phyloP scores from a whole-genome alignment of 129 eudicot species.

The Escallonia herrerae region DNA sequence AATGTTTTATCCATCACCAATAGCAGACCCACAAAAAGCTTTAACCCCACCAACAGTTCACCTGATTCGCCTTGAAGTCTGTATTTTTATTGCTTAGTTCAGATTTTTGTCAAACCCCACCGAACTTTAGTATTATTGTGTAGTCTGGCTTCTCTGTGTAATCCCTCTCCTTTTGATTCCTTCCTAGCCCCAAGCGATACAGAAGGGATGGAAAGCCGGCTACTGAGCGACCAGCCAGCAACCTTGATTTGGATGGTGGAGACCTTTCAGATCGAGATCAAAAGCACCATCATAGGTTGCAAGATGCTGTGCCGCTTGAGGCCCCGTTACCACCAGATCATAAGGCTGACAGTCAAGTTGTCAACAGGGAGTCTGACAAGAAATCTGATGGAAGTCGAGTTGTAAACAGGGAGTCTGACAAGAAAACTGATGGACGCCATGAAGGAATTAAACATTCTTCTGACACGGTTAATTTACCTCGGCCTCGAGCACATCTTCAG shows the following conservation, averaged over 20 bases:
- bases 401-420: slow-evolving; percentile 33
- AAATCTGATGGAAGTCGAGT: slow-evolving; percentile 24
- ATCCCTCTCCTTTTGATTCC: not conserved
- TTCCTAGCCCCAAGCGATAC: slow-evolving; percentile 62
- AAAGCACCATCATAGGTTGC: slow-evolving; percentile 41
- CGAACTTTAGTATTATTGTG: no score
- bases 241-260: slow-evolving; percentile 24
- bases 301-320: slow-evolving; percentile 52
- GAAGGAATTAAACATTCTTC: slow-evolving; percentile 46
- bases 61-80: no score
- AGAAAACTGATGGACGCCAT: slow-evolving; percentile 26
- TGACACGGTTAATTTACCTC: slow-evolving; percentile 33
- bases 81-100: no score
- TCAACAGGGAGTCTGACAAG: slow-evolving; percentile 34
- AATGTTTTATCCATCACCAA: no score
- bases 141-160: no score
- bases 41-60: no score
- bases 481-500: slow-evolving; percentile 56
- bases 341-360: slow-evolving; percentile 28
- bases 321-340: slow-evolving; percentile 20
- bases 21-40: no score
- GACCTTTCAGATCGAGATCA: slow-evolving; percentile 39
- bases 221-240: slow-evolving; percentile 37
- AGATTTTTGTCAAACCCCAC: no score
- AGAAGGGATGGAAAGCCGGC: slow-evolving; percentile 58